Conservation (phyloP, 345 rosid species). For the Alliaria petiolata region DNA sequence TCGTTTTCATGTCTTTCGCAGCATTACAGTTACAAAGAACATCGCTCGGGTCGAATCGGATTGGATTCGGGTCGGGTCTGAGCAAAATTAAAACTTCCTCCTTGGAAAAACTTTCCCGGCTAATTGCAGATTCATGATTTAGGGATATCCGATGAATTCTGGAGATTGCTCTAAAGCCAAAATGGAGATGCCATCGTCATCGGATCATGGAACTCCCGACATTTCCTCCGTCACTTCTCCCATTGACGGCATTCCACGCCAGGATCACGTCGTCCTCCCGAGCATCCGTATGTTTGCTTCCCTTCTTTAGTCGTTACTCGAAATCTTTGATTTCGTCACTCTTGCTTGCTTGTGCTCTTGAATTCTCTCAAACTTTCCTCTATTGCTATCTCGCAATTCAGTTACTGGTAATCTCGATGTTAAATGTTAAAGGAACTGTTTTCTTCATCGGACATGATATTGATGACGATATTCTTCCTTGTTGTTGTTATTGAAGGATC, state of each 20-base stretch:
- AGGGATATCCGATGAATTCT: background rate
- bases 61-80: background rate
- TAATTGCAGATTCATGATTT: background rate
- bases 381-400: too few relatives aligned
- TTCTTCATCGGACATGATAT: too few relatives aligned
- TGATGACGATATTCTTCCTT: too few relatives aligned
- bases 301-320: background rate
- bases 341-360: slow-evolving; percentile 8
- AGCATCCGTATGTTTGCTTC: slow-evolving; percentile 13
- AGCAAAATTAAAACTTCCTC: background rate
- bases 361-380: background rate
- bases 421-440: too few relatives aligned
- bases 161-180: background rate
- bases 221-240: slow-evolving; percentile 12
- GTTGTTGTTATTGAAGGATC: too few relatives aligned
- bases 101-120: background rate
- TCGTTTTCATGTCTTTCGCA: too few relatives aligned
- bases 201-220: slow-evolving; percentile 6
- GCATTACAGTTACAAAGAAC: background rate
- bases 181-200: slow-evolving; percentile 28
- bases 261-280: slow-evolving; percentile 7
- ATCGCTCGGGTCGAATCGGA: background rate
- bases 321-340: background rate
- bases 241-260: slow-evolving; percentile 2
- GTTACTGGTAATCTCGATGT: too few relatives aligned